Evolutionary conservation across 176 grass and related monocot genomes (phyloP), one percentile per base, ranked within the genome.

Genomic region (Oryza meyeriana): DNA sequence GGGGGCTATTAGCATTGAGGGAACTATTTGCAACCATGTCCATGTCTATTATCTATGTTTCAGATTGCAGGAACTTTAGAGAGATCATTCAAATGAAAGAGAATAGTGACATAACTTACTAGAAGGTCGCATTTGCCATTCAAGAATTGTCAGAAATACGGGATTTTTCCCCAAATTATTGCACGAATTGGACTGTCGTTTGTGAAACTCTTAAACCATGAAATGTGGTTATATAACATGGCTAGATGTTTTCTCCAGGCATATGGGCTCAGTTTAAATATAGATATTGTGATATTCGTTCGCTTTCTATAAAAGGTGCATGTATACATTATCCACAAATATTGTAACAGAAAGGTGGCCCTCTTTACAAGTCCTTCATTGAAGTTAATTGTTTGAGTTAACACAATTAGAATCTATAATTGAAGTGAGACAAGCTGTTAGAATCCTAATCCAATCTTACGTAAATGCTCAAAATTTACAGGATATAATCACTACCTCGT

Each of bases 401-500:
- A 82, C 75, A 3, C 39, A 82, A 33, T 78, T 78, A 74, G 59
- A 35, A 27, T 41, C 62, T 57, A 34, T 83, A 58, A 61, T 8
- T 29, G 12, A 82, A 63, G 24, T 38, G 8, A 66, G 63, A 73
- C 24, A 77, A 28, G 25, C 69, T 39, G 44, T 66, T 72, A 67
- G 34, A 85, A 73, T 76, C 57, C 58, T 73, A 58, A 82, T 67
- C 39, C 44, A 74, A 78, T 66, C 67, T 81, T 77, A 78, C 14
- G 81, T 50, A 58, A 72, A 86, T 78, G 18, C 24, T 64, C 41
- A 20, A 82, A 72, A 39, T 20, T 34, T 41, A 48, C 72, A 44
- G n/a, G 73, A 73, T 72, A 72, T 16, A 66, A 42, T 48, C 13
- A 28, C 44, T 55, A 26, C 22, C 44, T 72, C 61, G 6, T 2